phyloP scores from a whole-genome alignment of 805 yeast genomes.

The Nakazawaea ernobii region DNA sequence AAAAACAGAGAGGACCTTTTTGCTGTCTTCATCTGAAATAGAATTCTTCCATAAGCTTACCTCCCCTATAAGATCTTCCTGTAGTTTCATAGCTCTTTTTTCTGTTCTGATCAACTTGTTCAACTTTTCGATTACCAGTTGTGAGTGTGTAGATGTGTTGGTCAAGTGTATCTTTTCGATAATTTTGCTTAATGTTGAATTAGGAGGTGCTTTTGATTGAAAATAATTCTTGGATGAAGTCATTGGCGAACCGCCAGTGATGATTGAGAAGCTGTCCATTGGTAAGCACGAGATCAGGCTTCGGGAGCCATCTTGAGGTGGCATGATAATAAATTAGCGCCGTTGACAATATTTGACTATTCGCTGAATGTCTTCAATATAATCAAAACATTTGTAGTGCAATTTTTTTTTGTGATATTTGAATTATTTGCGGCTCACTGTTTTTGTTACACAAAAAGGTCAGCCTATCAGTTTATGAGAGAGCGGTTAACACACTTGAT shows the following conservation, averaged over 20 bases:
- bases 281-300: no score
- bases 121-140: constrained; percentile 26
- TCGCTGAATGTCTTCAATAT: no score
- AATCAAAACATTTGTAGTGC: no score
- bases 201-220: neutral
- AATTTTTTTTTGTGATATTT: no score
- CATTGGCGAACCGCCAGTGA: neutral
- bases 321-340: no score
- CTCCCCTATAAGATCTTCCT: constrained; percentile 33
- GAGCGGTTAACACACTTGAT: no score
- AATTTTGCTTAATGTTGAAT: constrained; percentile 12
- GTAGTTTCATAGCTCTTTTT: constrained; percentile 29
- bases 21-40: constrained; percentile 33
- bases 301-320: no score
- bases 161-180: constrained; percentile 18
- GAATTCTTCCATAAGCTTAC: constrained; percentile 35
- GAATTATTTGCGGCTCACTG: no score
- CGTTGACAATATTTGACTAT: no score
- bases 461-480: no score
- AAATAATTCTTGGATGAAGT: neutral
- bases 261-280: neutral
- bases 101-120: constrained; percentile 33
- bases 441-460: no score
- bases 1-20: constrained; percentile 33
- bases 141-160: constrained; percentile 19